Evolutionary conservation across 495 filamentous ascomycete genomes (phyloP).

Genomic region (Aspergillus taichungensis): DNA sequence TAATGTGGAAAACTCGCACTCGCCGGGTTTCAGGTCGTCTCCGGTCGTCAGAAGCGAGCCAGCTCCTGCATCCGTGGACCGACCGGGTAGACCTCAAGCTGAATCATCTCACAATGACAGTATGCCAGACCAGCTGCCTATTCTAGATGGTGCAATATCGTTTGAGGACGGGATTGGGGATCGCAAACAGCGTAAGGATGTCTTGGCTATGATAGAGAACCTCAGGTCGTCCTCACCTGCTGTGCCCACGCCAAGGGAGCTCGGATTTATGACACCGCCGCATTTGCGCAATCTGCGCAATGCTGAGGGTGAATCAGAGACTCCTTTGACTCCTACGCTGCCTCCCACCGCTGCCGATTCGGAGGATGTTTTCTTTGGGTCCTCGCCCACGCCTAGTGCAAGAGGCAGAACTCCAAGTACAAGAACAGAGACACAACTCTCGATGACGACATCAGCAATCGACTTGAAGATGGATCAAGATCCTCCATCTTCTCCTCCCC

Average conservation of each 20-base stretch:
- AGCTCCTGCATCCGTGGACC: constrained; percentile 1
- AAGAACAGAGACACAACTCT: constrained; percentile 9
- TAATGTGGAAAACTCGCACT: constrained; percentile 1
- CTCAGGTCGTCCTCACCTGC: constrained; percentile 51
- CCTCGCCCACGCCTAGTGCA: constrained; percentile 70
- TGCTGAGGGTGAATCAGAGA: constrained; percentile 14
- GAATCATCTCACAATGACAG: constrained; percentile 4
- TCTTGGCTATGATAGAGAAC: constrained; percentile 62
- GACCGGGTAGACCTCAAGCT: constrained; percentile 8
- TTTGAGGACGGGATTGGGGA: constrained; percentile 22
- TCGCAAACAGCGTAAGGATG: constrained; percentile 47
- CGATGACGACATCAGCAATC: constrained; percentile 11
- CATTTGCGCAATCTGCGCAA: constrained; percentile 21
- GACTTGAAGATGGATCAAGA: constrained; percentile 16
- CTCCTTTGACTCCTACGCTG: constrained; percentile 42
- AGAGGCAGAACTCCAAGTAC: constrained; percentile 24
- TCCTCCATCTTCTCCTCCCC: constrained; percentile 34
- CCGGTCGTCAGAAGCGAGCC: constrained; percentile 13
- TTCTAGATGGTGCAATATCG: neutral
- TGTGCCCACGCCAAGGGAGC: constrained; percentile 19
- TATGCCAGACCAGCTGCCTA: neutral
- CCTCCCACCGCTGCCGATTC: constrained; percentile 26
- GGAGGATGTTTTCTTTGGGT: constrained; percentile 60
- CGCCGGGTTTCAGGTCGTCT: constrained; percentile 16
- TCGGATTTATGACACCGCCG: constrained; percentile 30